Evolutionary conservation across 2,329 filamentous ascomycete genomes (phyloP), one percentile per base, ranked within the genome.

Genomic region (Exophiala phaeomuriformis): DNA sequence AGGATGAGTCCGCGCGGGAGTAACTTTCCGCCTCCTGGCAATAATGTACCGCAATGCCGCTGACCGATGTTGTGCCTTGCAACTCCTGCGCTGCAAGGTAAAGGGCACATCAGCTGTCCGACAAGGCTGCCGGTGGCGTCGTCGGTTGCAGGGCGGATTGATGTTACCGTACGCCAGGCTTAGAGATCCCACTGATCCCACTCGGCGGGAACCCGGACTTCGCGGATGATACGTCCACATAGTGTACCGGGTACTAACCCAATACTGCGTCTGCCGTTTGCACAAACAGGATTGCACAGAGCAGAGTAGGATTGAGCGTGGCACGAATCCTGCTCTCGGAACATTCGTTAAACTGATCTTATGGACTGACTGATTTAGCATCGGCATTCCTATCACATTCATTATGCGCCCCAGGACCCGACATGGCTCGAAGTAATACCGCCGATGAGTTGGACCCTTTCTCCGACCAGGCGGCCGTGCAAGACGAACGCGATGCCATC

Each of bases 401-500:
- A 51, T 47, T 52, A 56, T 56, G 53, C 42, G 29, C 43, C 41
- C 30, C 30, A 40, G 39, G 32, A 31, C 43, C 41, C 47, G 48
- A 27, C 46, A 59, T 59, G 57, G 47, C 51, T 33, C 33, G 39
- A 40, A 31, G 47, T 30, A 46, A 33, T 32, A 19, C 19, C 19
- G 40, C 51, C 19, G 48, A 40, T 32, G 41, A 54, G 19, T 31
- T 51, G 5, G 40, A 59, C 45, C 57, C 57, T 9, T 59, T 59
- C 47, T 49, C 54, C 30, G 57, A 59, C 39, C 46, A 49, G 36
- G 54, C 51, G 6, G 51, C 51, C 29, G 44, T 57, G 3, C 46
- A 57, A 10, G 57, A 59, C 30, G 62, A 64, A 49, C 64, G 66
- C 44, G 66, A 68, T 28, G 67, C 72, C 50, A 64, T 69, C 32